A percentile compares a stretch with the other conserved stretches of the same genome.
phyloP scores from a whole-genome alignment of 139 green algal species.

The Chlamydomonas schloesseri region DNA sequence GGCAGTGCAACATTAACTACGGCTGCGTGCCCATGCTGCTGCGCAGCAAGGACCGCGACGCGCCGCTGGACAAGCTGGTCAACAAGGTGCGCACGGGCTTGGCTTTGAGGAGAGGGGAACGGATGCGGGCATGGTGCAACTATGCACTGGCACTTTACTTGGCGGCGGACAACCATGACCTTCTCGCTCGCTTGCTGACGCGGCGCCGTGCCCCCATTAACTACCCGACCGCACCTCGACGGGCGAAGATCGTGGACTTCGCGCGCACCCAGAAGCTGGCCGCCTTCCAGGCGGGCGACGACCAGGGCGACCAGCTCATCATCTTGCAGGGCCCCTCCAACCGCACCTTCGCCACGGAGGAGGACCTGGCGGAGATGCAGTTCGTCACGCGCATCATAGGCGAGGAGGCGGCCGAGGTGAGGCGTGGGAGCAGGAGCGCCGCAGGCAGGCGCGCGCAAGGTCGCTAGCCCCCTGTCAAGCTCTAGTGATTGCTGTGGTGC shows the following conservation, averaged over 20 bases:
- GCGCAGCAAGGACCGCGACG: background rate
- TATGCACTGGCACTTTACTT: no score
- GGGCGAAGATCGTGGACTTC: conserved; percentile 36
- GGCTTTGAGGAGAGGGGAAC: no score
- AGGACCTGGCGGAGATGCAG: conserved; percentile 52
- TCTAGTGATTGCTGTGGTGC: no score
- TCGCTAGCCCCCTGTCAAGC: no score
- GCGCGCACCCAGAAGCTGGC: conserved; percentile 28
- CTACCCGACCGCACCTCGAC: no score
- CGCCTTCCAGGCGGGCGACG: conserved; percentile 34
- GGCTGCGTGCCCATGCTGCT: conserved; percentile 56
- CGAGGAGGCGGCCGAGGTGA: conserved; percentile 35
- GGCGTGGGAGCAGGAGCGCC: no score
- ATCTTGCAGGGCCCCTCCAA: conserved; percentile 47
- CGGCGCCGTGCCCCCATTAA: no score
- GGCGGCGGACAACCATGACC: no score
- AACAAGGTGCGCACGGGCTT: conserved; percentile 24
- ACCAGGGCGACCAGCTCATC: conserved; percentile 58
- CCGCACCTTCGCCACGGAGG: conserved; percentile 31
- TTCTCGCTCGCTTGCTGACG: no score
- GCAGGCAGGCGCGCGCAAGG: no score
- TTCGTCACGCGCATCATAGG: conserved; percentile 50
- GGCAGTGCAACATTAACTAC: conserved; percentile 51
- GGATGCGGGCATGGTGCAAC: no score
- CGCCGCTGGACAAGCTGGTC: background rate